Percentiles rank a stretch among this genome's conserved stretches.
Conservation (phyloP, 2,329 filamentous ascomycete species). For the Bertia moriformis region DNA sequence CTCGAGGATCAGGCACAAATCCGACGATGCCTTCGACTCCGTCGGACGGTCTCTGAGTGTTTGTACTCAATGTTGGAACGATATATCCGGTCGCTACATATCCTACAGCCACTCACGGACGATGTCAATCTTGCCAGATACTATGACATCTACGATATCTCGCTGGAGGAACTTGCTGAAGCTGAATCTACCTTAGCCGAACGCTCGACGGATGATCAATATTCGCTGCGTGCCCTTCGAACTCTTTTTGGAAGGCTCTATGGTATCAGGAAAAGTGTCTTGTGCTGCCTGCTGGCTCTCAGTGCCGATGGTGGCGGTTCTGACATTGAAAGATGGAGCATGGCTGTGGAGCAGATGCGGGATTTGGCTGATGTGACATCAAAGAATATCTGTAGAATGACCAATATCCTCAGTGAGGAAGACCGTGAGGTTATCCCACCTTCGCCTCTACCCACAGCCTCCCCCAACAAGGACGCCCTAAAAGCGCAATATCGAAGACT, state of each 20-base stretch:
- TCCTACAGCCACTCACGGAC: background rate
- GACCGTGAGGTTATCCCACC: slow-evolving; percentile 34
- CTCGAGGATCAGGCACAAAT: background rate
- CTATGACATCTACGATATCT: slow-evolving; percentile 25
- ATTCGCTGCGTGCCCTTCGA: slow-evolving; percentile 36
- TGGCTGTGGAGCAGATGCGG: slow-evolving; percentile 37
- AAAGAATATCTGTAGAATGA: slow-evolving; percentile 31
- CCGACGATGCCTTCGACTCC: background rate
- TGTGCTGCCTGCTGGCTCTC: slow-evolving; percentile 45
- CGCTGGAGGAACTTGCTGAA: slow-evolving; percentile 22
- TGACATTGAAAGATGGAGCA: slow-evolving; percentile 39
- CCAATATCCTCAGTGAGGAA: slow-evolving; percentile 36
- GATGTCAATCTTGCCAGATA: background rate
- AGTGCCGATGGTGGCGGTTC: slow-evolving; percentile 40
- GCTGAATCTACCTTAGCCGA: slow-evolving; percentile 25
- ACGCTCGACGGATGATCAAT: slow-evolving; percentile 33
- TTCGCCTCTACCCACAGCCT: slow-evolving; percentile 22
- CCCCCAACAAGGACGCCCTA: slow-evolving; percentile 36
- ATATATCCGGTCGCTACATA: background rate
- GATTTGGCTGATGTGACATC: slow-evolving; percentile 26
- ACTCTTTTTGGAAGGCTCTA: slow-evolving; percentile 39
- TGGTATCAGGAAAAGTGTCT: slow-evolving; percentile 36
- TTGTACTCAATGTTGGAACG: background rate
- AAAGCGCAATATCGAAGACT: slow-evolving; percentile 45
- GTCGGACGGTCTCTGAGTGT: background rate